Evolutionary conservation across 352 stramenopile species (phyloP).

Genomic region (Plasmopara muralis): DNA sequence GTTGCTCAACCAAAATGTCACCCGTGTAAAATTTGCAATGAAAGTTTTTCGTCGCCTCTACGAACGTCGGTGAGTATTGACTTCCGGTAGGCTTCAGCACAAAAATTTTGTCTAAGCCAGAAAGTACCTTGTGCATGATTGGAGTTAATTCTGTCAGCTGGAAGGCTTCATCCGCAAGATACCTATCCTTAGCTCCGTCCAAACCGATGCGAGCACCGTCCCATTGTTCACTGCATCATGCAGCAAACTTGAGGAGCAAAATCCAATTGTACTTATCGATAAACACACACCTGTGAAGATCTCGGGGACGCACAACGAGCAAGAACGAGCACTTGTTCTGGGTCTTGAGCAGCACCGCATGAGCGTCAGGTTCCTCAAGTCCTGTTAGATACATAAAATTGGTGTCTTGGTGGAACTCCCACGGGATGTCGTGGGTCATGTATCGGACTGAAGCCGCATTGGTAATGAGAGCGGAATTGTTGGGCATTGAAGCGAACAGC

Average conservation of each 20-base stretch:
- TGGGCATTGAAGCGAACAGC: constrained; percentile 52
- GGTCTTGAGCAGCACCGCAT: constrained; percentile 72
- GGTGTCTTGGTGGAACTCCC: constrained; percentile 80
- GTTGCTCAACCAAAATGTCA: constrained; percentile 66
- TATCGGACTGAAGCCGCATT: constrained; percentile 72
- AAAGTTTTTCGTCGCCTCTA: constrained; percentile 52
- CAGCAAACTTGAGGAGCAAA: not conserved
- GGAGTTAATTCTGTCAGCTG: constrained; percentile 51
- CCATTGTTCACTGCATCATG: constrained; percentile 59
- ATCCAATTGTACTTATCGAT: not conserved
- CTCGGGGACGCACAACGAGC: constrained; percentile 69
- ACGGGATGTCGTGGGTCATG: constrained; percentile 85
- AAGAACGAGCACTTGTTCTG: constrained; percentile 54
- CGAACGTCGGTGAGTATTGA: constrained; percentile 44
- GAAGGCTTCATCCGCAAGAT: constrained; percentile 61
- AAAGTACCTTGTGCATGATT: constrained; percentile 49
- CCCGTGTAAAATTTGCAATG: constrained; percentile 69
- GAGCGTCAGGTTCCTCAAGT: constrained; percentile 66
- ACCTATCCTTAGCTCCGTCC: constrained; percentile 48
- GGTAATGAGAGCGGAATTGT: constrained; percentile 68
- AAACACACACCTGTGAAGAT: constrained; percentile 45
- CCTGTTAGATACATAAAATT: constrained; percentile 85
- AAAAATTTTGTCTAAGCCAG: constrained; percentile 55
- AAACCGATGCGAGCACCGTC: constrained; percentile 64
- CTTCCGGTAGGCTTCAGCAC: constrained; percentile 55